These are phyloP conservation scores for Grosmannia serpens DNA, from an alignment of 2,329 filamentous ascomycete species.

Conservation along the genomic window DNA sequence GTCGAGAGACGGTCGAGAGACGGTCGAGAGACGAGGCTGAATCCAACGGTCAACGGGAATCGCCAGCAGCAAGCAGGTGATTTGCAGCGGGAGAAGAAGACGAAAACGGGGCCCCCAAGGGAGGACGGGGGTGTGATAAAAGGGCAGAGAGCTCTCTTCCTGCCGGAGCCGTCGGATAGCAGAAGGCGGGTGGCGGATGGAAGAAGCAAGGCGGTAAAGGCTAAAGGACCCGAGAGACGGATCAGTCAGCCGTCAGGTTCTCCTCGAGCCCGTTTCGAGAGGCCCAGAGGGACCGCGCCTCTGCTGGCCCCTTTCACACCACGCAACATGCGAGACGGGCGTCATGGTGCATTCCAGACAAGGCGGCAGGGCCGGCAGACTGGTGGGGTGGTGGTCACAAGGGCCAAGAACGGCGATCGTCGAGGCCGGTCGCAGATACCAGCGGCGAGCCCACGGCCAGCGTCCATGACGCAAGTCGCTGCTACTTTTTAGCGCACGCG, in stretches of 20 bases:
- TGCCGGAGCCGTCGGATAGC: neutral
- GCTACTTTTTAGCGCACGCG: too few species aligned
- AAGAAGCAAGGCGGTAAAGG: neutral
- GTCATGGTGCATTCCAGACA: neutral
- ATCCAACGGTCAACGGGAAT: neutral
- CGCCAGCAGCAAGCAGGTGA: neutral
- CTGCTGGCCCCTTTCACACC: neutral
- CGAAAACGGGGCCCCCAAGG: neutral
- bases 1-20: neutral
- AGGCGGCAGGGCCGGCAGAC: neutral
- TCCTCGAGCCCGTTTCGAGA: neutral
- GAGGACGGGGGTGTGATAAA: neutral
- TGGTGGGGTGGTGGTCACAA: neutral
- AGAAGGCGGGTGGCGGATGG: neutral
- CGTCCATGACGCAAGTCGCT: too few species aligned
- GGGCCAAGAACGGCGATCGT: neutral
- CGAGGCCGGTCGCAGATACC: too few species aligned
- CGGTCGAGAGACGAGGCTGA: neutral
- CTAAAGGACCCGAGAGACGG: neutral
- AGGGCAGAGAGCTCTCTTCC: neutral
- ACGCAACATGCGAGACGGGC: neutral
- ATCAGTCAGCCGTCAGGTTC: neutral
- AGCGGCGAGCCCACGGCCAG: too few species aligned
- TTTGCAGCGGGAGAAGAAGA: neutral
- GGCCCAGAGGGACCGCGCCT: neutral